phyloP scores from a whole-genome alignment of 352 stramenopile species.

The Globisporangium cylindrosporum region DNA sequence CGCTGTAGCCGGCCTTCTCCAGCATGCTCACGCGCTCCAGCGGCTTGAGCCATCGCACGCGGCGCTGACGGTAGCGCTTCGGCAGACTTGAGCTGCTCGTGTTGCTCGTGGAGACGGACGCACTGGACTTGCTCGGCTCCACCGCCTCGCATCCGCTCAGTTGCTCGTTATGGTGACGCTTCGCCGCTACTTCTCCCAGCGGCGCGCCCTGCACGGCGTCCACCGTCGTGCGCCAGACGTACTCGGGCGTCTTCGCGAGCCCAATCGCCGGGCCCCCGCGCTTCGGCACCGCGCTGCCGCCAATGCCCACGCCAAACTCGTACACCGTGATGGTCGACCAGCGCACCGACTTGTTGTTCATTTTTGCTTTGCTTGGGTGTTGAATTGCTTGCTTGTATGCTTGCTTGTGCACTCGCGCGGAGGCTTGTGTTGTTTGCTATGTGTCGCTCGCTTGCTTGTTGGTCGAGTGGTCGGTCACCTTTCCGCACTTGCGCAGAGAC shows the following conservation, averaged over 20 bases:
- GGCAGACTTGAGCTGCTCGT: background rate
- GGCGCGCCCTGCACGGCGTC: conserved; percentile 26
- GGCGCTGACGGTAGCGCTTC: conserved; percentile 4
- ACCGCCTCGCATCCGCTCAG: background rate
- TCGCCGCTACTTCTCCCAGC: conserved; percentile 9
- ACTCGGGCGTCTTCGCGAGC: conserved; percentile 34
- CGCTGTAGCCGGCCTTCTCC: conserved; percentile 31
- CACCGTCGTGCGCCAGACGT: conserved; percentile 45
- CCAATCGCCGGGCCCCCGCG: conserved; percentile 52
- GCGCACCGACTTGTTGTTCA: conserved; percentile 37
- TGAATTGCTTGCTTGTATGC: background rate
- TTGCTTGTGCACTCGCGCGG: background rate
- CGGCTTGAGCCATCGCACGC: conserved; percentile 33
- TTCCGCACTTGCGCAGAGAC: conserved; percentile 2
- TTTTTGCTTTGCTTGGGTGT: background rate
- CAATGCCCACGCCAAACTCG: conserved; percentile 55
- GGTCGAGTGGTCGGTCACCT: background rate
- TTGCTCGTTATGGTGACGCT: background rate
- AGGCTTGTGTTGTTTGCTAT: background rate
- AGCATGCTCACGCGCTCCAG: conserved; percentile 28
- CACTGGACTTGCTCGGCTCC: background rate
- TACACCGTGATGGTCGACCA: conserved; percentile 70
- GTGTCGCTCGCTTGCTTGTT: background rate
- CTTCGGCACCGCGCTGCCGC: conserved; percentile 47
- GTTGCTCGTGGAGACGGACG: background rate